Conservation (phyloP, 805 yeast genomes). For the Lipomyces sp. region DNA sequence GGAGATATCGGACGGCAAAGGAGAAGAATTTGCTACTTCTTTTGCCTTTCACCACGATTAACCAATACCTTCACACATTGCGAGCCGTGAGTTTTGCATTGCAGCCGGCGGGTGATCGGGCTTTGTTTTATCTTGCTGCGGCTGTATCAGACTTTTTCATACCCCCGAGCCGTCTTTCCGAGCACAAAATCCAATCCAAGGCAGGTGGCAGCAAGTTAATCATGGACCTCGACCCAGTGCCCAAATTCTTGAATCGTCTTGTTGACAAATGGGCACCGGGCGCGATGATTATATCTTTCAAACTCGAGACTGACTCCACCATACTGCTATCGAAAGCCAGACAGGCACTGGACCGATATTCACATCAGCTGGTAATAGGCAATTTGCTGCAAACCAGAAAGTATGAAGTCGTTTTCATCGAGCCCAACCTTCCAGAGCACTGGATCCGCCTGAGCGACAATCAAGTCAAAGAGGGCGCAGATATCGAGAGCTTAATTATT, state of each 20-base stretch:
- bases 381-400: slow-evolving; percentile 87
- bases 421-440: slow-evolving; percentile 41
- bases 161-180: slow-evolving; percentile 80
- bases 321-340: slow-evolving; percentile 72
- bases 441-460: slow-evolving; percentile 41
- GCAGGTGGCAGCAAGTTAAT: slow-evolving; percentile 67
- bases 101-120: slow-evolving; percentile 52
- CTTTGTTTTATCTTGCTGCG: slow-evolving; percentile 87
- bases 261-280: slow-evolving; percentile 94
- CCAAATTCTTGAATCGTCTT: slow-evolving; percentile 81
- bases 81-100: slow-evolving; percentile 61
- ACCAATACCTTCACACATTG: slow-evolving; percentile 85
- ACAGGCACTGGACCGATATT: slow-evolving; percentile 77
- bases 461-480: slow-evolving; percentile 45
- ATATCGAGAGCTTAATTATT: slow-evolving; percentile 75
- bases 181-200: slow-evolving; percentile 90
- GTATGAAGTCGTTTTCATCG: slow-evolving; percentile 81
- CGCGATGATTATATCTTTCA: slow-evolving; percentile 92
- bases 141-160: slow-evolving; percentile 96
- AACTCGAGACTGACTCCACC: slow-evolving; percentile 78
- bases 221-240: slow-evolving; percentile 91
- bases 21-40: slow-evolving; percentile 53
- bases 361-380: slow-evolving; percentile 93
- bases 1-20: slow-evolving; percentile 51
- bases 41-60: slow-evolving; percentile 91